A percentile compares a stretch with the other conserved stretches of the same genome.
Conservation (phyloP, 768 basidiomycete species). For the Rossbeevera mucosa region DNA sequence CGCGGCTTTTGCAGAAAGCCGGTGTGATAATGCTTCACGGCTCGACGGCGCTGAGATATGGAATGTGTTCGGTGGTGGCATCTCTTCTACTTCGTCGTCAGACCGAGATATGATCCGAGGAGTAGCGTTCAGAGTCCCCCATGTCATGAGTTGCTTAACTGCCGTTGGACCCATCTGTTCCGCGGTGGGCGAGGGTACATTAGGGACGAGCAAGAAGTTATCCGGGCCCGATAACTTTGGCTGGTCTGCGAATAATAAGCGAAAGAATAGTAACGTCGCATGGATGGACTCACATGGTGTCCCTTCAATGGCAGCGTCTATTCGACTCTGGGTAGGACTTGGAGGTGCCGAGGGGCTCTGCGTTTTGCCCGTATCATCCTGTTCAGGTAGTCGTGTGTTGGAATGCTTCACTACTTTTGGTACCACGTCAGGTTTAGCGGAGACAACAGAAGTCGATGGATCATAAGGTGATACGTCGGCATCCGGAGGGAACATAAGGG, state of each 20-base stretch:
- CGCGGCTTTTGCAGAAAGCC: conserved; percentile 75
- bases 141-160: conserved; percentile 93
- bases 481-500: conserved; percentile 93
- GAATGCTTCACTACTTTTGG: conserved; percentile 68
- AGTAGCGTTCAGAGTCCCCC: conserved; percentile 90
- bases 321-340: conserved; percentile 86
- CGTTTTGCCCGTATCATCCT: conserved; percentile 49
- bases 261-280: background rate
- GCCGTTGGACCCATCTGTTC: conserved; percentile 74
- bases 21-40: conserved; percentile 78
- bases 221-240: conserved; percentile 51
- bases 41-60: conserved; percentile 70
- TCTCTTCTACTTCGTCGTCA: conserved; percentile 47
- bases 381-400: conserved; percentile 77
- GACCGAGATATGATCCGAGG: conserved; percentile 77
- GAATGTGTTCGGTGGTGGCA: conserved; percentile 56
- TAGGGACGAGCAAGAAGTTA: conserved; percentile 75
- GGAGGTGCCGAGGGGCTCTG: conserved; percentile 57
- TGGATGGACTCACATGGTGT: conserved; percentile 68
- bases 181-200: conserved; percentile 83
- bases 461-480: conserved; percentile 82
- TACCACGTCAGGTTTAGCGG: conserved; percentile 35
- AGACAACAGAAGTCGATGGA: conserved; percentile 29
- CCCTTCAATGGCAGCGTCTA: conserved; percentile 90
- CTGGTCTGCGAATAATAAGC: conserved; percentile 47